These are phyloP conservation scores for Phoma sp. DNA, from an alignment of 2,329 filamentous ascomycete genomes.

Conservation along the genomic window DNA sequence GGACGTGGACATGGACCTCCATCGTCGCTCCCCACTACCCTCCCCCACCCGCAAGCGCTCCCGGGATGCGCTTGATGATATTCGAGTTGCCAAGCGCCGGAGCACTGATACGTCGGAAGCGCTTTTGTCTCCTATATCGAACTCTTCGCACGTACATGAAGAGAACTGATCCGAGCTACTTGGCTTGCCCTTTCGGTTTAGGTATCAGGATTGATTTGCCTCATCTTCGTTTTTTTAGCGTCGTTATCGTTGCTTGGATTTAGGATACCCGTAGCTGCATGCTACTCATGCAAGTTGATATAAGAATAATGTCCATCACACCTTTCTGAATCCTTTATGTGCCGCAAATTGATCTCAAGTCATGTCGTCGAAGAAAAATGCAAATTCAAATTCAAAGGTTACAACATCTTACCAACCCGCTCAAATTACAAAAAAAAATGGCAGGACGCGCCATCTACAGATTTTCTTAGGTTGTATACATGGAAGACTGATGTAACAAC, in stretches of 20 bases:
- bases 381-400: too few relatives aligned
- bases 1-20: slow-evolving; percentile 2
- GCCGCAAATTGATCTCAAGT: too few relatives aligned
- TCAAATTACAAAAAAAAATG: too few relatives aligned
- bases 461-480: too few relatives aligned
- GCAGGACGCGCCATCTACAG: too few relatives aligned
- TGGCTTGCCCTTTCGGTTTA: not conserved
- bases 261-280: slow-evolving; percentile 14
- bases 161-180: not conserved
- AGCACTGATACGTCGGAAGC: slow-evolving; percentile 25
- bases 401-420: too few relatives aligned
- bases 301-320: too few relatives aligned
- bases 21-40: not conserved
- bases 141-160: slow-evolving; percentile 21
- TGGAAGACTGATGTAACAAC: too few relatives aligned
- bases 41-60: slow-evolving; percentile 27
- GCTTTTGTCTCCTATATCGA: slow-evolving; percentile 36
- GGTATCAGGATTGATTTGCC: not conserved
- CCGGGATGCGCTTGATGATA: slow-evolving; percentile 20
- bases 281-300: slow-evolving; percentile 1
- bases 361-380: too few relatives aligned
- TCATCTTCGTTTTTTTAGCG: not conserved
- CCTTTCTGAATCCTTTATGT: too few relatives aligned
- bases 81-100: slow-evolving; percentile 27
- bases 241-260: not conserved